phyloP scores from a whole-genome alignment of 1,139 yeast genomes.

The Scheffersomyces parashehatae region DNA sequence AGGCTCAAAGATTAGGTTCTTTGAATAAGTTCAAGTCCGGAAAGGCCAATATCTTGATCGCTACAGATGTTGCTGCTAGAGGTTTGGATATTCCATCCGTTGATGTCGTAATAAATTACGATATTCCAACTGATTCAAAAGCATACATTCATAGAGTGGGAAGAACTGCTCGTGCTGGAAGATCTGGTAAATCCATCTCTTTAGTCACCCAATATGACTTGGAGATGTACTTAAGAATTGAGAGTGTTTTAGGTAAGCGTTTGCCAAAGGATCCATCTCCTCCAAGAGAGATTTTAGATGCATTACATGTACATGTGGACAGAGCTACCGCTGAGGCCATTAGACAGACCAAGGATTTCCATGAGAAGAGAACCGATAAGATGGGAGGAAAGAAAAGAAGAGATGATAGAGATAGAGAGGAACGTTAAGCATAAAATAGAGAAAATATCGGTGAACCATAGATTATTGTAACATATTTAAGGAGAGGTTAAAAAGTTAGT shows the following conservation, averaged over 20 bases:
- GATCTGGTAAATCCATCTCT: constrained; percentile 89
- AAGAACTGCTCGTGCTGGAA: constrained; percentile 97
- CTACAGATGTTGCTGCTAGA: constrained; percentile 98
- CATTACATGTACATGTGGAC: constrained; percentile 84
- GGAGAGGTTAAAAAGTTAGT: no score
- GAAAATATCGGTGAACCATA: no score
- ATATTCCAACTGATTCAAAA: constrained; percentile 97
- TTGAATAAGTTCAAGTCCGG: constrained; percentile 91
- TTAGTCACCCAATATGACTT: constrained; percentile 93
- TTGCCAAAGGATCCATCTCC: constrained; percentile 78
- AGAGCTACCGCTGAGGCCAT: constrained; percentile 91
- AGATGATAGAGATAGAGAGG: constrained; percentile 23
- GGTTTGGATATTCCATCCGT: constrained; percentile 96
- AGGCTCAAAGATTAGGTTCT: constrained; percentile 90
- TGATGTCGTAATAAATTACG: constrained; percentile 89
- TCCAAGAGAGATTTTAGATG: constrained; percentile 73
- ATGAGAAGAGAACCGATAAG: constrained; percentile 37
- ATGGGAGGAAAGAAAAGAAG: constrained; percentile 18
- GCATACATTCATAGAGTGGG: constrained; percentile 98
- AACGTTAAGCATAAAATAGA: constrained; percentile 8
- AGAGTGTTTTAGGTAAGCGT: constrained; percentile 78
- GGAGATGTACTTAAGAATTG: constrained; percentile 84
- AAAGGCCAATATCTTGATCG: constrained; percentile 76
- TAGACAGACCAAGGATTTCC: constrained; percentile 75
- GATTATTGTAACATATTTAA: no score